Percentiles rank a stretch among this genome's conserved stretches.
Conservation (phyloP, 306 rosid species). For the Pterocarpus santalinus region DNA sequence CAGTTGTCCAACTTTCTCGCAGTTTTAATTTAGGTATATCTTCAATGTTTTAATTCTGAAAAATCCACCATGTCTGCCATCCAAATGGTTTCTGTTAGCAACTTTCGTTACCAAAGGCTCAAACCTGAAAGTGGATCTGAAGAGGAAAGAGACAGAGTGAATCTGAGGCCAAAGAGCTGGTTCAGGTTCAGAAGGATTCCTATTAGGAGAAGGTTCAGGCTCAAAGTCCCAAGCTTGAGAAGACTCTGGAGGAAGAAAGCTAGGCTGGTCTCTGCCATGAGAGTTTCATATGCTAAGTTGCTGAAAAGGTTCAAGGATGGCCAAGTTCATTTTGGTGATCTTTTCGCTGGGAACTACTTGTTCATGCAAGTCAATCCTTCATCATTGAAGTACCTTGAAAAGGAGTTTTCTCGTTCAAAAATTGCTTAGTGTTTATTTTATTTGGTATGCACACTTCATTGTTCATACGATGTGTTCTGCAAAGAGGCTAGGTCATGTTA, state of each 20-base stretch:
- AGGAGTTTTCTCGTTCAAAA: conserved; percentile 46
- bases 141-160: conserved; percentile 42
- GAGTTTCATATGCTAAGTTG: conserved; percentile 54
- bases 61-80: conserved; percentile 43
- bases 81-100: conserved; percentile 45
- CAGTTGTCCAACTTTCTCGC: not conserved
- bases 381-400: conserved; percentile 55
- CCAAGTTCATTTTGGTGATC: conserved; percentile 72
- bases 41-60: not conserved
- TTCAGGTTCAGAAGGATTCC: conserved; percentile 57
- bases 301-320: conserved; percentile 68
- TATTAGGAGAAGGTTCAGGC: conserved; percentile 63
- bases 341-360: conserved; percentile 88
- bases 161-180: conserved; percentile 55
- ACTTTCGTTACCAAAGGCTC: conserved; percentile 65
- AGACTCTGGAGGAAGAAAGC: conserved; percentile 65
- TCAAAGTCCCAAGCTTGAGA: conserved; percentile 71
- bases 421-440: conserved; percentile 34
- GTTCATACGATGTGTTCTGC: conserved; percentile 8
- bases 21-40: not conserved
- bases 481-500: not conserved
- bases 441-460: conserved; percentile 3
- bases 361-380: conserved; percentile 77
- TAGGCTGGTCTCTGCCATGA: conserved; percentile 56
- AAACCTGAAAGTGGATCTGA: conserved; percentile 42